Evolutionary conservation across 257 asterid species (phyloP).

Genomic region (Nicotiana sylvestris): DNA sequence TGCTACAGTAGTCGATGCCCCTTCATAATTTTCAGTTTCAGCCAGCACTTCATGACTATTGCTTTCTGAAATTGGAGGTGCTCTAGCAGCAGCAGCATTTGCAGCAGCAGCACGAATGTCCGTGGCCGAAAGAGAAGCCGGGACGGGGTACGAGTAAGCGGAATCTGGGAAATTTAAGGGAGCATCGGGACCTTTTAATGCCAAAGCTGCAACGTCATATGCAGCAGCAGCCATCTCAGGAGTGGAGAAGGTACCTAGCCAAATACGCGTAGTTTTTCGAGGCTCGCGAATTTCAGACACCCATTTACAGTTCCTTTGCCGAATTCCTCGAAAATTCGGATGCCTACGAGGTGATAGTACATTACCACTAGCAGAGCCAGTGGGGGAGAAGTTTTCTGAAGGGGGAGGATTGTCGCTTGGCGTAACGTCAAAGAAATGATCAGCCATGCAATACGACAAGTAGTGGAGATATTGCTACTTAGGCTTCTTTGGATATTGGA

Average conservation of each 20-base stretch:
- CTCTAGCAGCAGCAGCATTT: constrained; percentile 2
- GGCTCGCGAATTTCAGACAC: constrained; percentile 25
- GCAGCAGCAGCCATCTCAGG: constrained; percentile 27
- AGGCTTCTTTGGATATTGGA: not conserved
- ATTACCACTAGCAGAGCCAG: not conserved
- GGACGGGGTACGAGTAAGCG: not conserved
- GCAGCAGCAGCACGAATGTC: constrained; percentile 7
- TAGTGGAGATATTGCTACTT: not conserved
- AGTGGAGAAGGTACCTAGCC: constrained; percentile 21
- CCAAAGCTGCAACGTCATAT: constrained; percentile 26
- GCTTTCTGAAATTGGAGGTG: not conserved
- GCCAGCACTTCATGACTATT: not conserved
- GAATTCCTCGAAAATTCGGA: constrained; percentile 17
- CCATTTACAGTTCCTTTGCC: constrained; percentile 20
- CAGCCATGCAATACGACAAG: not conserved
- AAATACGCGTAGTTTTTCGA: constrained; percentile 20
- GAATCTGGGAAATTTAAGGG: constrained; percentile 16
- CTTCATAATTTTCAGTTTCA: not conserved
- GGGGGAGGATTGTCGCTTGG: constrained; percentile 2
- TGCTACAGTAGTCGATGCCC: no score
- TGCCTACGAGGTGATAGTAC: not conserved
- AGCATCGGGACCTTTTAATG: constrained; percentile 17
- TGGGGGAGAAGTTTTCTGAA: not conserved
- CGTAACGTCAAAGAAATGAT: not conserved
- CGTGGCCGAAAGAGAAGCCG: constrained; percentile 3